Evolutionary conservation across 345 rosid species (phyloP).

Genomic region (Linum lewisii): DNA sequence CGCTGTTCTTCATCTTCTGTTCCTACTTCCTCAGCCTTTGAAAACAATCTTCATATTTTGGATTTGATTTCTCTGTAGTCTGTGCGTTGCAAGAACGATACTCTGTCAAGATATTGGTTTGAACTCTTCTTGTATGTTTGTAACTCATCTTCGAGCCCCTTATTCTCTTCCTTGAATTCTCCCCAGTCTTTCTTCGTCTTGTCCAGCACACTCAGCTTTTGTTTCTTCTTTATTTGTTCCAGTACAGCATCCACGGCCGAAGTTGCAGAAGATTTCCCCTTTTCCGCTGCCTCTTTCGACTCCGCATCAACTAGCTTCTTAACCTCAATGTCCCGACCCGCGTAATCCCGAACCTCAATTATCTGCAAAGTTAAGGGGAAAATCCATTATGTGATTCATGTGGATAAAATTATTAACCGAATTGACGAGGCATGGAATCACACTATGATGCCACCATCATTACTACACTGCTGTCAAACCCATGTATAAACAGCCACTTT

Average conservation of each 20-base stretch:
- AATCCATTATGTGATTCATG: neutral
- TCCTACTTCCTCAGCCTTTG: too few relatives aligned
- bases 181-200: conserved; percentile 96
- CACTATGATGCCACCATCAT: neutral
- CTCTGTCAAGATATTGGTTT: conserved; percentile 74
- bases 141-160: conserved; percentile 69
- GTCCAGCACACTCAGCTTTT: conserved; percentile 83
- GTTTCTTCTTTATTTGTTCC: conserved; percentile 85
- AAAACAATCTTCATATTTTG: too few relatives aligned
- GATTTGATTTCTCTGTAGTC: conserved; percentile 76
- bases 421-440: neutral
- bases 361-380: conserved; percentile 36
- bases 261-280: conserved; percentile 36
- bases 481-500: too few relatives aligned
- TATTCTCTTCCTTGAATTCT: conserved; percentile 84
- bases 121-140: conserved; percentile 96
- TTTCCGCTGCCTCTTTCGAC: conserved; percentile 75
- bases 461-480: too few relatives aligned
- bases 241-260: conserved; percentile 85
- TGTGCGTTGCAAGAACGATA: conserved; percentile 69
- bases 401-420: neutral
- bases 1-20: too few relatives aligned
- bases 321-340: conserved; percentile 69
- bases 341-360: conserved; percentile 71
- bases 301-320: conserved; percentile 65